Evolutionary conservation across 2,329 filamentous ascomycete genomes (phyloP).

Genomic region (Albophoma yamanashiensis): DNA sequence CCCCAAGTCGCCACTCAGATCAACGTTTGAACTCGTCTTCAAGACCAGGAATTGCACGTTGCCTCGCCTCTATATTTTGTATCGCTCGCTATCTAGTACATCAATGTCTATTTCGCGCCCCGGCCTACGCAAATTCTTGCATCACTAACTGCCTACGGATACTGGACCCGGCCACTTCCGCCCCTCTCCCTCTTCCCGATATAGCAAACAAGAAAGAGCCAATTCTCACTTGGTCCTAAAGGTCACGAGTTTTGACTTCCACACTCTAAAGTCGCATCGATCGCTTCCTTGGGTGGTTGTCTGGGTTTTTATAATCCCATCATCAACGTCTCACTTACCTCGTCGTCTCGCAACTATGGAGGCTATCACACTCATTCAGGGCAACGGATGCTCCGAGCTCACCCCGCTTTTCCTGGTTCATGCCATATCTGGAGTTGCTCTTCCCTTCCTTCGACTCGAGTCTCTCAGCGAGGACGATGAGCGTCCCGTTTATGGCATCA

Average conservation of each 20-base stretch:
- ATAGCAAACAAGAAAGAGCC: background rate
- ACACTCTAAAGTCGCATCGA: background rate
- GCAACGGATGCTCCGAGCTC: constrained; percentile 8
- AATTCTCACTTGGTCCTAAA: background rate
- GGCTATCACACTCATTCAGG: constrained; percentile 11
- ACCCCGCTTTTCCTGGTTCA: constrained; percentile 12
- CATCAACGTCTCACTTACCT: background rate
- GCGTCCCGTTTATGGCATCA: constrained; percentile 12
- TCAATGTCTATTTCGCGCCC: background rate
- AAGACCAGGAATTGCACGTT: background rate
- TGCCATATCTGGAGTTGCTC: constrained; percentile 11
- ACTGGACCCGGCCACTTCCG: background rate
- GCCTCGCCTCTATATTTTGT: background rate
- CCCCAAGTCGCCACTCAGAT: background rate
- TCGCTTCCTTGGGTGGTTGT: background rate
- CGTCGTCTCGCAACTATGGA: constrained; percentile 7
- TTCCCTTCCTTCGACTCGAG: constrained; percentile 11
- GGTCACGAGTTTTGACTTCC: background rate
- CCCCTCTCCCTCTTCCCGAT: background rate
- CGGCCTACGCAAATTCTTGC: background rate
- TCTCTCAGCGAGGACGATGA: constrained; percentile 9
- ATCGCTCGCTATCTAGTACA: background rate
- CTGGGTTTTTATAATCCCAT: background rate
- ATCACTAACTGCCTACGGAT: background rate
- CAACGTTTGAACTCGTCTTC: background rate